Evolutionary conservation across 495 filamentous ascomycete genomes (phyloP).

Genomic region (Polyplosphaeria fusca): DNA sequence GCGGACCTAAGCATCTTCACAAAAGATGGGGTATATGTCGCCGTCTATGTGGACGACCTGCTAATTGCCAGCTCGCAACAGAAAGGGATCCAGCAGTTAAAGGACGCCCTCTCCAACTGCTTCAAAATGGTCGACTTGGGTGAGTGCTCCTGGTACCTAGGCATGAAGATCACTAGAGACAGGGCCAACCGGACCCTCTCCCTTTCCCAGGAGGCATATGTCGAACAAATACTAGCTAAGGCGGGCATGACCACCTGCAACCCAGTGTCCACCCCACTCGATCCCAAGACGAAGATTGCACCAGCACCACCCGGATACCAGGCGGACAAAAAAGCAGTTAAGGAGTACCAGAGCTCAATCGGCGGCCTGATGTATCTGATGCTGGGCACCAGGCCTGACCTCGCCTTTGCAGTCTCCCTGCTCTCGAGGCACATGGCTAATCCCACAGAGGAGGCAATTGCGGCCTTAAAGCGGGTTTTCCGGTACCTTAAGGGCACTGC

Average conservation of each 20-base stretch:
- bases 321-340: not conserved
- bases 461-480: slow-evolving; percentile 25
- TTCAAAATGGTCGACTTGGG: slow-evolving; percentile 42
- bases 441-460: slow-evolving; percentile 28
- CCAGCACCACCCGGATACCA: slow-evolving; percentile 9
- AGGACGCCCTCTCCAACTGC: slow-evolving; percentile 27
- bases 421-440: slow-evolving; percentile 30
- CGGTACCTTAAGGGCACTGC: slow-evolving; percentile 35
- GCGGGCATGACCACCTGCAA: slow-evolving; percentile 23
- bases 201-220: slow-evolving; percentile 28
- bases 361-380: slow-evolving; percentile 31
- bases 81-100: slow-evolving; percentile 35
- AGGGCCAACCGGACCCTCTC: slow-evolving; percentile 32
- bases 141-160: slow-evolving; percentile 39
- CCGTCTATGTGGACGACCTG: slow-evolving; percentile 43
- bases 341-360: slow-evolving; percentile 23
- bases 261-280: slow-evolving; percentile 6
- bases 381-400: slow-evolving; percentile 23
- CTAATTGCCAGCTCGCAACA: slow-evolving; percentile 33
- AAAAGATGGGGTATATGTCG: slow-evolving; percentile 33
- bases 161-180: slow-evolving; percentile 36
- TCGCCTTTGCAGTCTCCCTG: slow-evolving; percentile 20
- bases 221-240: slow-evolving; percentile 16
- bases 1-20: slow-evolving; percentile 35
- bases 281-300: slow-evolving; percentile 3